A percentile compares a stretch with the other conserved stretches of the same genome.
These are phyloP conservation scores for Diplocarpon rosae DNA, from an alignment of 2,329 filamentous ascomycete genomes.

Conservation along the genomic window DNA sequence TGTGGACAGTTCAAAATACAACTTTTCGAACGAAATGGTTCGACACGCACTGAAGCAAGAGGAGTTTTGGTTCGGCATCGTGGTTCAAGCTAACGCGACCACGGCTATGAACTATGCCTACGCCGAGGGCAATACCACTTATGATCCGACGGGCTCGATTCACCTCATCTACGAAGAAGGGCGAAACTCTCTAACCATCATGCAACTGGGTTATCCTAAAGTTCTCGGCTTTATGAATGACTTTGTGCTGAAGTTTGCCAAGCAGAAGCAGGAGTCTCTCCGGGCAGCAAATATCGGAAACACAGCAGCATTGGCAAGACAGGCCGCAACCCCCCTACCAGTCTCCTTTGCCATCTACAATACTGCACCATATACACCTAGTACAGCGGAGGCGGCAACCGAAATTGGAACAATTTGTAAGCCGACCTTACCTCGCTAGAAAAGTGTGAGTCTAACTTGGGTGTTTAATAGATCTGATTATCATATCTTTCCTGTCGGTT, in stretches of 20 bases:
- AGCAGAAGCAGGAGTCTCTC: conserved; percentile 11
- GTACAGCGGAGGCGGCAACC: conserved; percentile 13
- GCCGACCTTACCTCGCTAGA: neutral
- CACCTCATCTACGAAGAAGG: conserved; percentile 14
- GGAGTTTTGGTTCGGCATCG: conserved; percentile 13
- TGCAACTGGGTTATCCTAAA: conserved; percentile 7
- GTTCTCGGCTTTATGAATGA: conserved; percentile 8
- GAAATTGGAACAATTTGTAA: conserved; percentile 17
- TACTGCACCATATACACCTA: conserved; percentile 11
- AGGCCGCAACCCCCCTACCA: conserved; percentile 7
- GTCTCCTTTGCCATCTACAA: conserved; percentile 9
- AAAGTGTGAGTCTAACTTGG: neutral
- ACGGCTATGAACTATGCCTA: conserved; percentile 15
- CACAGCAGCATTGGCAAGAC: conserved; percentile 8
- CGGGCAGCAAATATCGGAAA: conserved; percentile 3
- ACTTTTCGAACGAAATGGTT: conserved; percentile 7
- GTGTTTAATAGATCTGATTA: conserved; percentile 10
- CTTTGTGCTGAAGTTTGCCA: conserved; percentile 12
- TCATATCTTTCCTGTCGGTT: conserved; percentile 15
- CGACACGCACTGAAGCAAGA: conserved; percentile 10
- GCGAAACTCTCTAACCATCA: conserved; percentile 11
- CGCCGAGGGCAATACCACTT: conserved; percentile 5
- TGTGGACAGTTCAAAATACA: conserved; percentile 1
- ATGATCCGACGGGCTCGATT: conserved; percentile 10
- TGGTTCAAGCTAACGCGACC: conserved; percentile 13